These are phyloP conservation scores for Oehlia diaphana DNA, from an alignment of 192 early-diverging fungal species.

Conservation along the genomic window DNA sequence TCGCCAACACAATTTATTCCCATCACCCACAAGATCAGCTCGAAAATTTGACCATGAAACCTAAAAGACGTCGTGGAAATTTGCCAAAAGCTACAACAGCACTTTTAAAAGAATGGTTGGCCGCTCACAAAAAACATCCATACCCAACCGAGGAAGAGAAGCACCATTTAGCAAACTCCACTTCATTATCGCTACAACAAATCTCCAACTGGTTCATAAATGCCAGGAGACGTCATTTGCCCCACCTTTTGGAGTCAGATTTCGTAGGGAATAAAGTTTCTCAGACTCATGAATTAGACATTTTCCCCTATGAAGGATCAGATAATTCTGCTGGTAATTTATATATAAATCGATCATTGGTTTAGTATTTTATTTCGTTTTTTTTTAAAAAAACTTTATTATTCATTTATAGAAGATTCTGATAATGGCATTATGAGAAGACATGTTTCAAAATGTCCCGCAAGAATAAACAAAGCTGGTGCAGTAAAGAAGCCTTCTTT, in stretches of 20 bases:
- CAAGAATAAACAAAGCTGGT: too few species aligned
- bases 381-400: too few species aligned
- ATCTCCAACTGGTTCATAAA: conserved; percentile 82
- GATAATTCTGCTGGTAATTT: conserved; percentile 17
- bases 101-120: conserved; percentile 61
- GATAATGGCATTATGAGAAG: too few species aligned
- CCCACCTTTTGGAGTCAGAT: conserved; percentile 36
- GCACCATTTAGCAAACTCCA: conserved; percentile 47
- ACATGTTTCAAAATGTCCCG: too few species aligned
- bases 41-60: background rate
- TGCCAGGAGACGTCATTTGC: conserved; percentile 56
- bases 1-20: background rate
- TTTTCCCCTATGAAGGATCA: background rate
- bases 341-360: background rate
- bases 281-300: background rate
- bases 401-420: too few species aligned
- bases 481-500: too few species aligned
- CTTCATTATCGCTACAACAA: conserved; percentile 61
- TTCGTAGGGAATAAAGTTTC: background rate
- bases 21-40: background rate
- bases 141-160: conserved; percentile 72
- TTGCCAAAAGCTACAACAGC: conserved; percentile 59
- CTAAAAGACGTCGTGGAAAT: conserved; percentile 51
- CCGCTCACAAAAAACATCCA: conserved; percentile 60
- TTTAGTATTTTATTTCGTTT: too few species aligned